Percentiles rank a stretch among this genome's conserved stretches.
Conservation (phyloP, 352 stramenopile genomes). For the Phytophthora aleatoria region DNA sequence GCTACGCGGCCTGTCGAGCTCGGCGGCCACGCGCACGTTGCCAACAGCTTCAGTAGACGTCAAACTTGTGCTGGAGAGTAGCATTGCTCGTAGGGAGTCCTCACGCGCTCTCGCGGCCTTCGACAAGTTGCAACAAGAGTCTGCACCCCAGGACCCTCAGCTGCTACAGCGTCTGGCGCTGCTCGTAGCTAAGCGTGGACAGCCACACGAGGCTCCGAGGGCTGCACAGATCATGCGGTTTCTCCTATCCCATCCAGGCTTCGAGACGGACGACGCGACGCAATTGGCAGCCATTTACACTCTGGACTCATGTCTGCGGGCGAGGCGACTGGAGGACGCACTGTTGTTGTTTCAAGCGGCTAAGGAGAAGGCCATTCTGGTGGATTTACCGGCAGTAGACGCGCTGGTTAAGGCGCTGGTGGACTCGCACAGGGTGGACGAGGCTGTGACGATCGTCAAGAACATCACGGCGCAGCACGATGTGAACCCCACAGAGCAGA, state of each 20-base stretch:
- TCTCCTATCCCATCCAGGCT: constrained; percentile 22
- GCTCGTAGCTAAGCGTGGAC: constrained; percentile 56
- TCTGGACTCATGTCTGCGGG: constrained; percentile 59
- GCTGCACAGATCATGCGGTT: constrained; percentile 46
- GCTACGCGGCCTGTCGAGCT: constrained; percentile 15
- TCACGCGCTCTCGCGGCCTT: constrained; percentile 53
- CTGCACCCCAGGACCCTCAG: constrained; percentile 23
- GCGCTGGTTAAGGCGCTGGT: constrained; percentile 51
- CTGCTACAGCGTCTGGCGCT: constrained; percentile 67
- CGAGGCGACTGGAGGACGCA: constrained; percentile 53
- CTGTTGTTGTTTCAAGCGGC: constrained; percentile 56
- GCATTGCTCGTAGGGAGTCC: constrained; percentile 35
- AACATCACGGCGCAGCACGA: constrained; percentile 44
- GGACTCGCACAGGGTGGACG: constrained; percentile 40
- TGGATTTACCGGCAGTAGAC: constrained; percentile 69
- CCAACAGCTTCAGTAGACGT: constrained; percentile 7
- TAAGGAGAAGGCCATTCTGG: constrained; percentile 44
- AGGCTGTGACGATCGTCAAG: constrained; percentile 51
- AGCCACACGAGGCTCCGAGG: constrained; percentile 29
- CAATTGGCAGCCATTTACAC: constrained; percentile 74
- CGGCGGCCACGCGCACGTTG: constrained; percentile 6
- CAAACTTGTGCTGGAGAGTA: constrained; percentile 38
- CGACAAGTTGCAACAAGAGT: constrained; percentile 39
- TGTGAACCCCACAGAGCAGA: constrained; percentile 57
- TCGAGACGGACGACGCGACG: constrained; percentile 66